Evolutionary conservation across 768 basidiomycete species (phyloP).

Genomic region (Amanita exitialis): DNA sequence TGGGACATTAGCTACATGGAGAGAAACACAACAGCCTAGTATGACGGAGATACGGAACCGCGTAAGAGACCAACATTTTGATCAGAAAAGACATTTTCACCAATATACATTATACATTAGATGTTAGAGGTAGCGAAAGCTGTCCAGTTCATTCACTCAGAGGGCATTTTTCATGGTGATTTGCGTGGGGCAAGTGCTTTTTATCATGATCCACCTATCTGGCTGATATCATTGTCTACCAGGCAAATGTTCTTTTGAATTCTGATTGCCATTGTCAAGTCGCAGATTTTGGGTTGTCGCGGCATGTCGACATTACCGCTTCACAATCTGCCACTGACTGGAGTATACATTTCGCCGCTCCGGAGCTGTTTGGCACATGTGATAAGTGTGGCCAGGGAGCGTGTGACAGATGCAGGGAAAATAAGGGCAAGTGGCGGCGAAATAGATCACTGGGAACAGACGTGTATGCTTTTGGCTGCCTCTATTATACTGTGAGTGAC

Average conservation of each 20-base stretch:
- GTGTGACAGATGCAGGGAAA: no score
- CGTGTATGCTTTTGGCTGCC: conserved; percentile 3
- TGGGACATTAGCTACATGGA: neutral
- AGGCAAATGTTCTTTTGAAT: neutral
- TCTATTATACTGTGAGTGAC: neutral
- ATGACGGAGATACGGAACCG: neutral
- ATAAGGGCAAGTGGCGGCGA: no score
- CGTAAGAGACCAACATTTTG: neutral
- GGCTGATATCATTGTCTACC: neutral
- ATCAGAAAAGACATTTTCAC: neutral
- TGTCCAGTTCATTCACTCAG: neutral
- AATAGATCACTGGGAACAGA: neutral
- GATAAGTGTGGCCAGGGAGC: neutral
- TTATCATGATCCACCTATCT: neutral
- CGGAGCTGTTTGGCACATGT: neutral
- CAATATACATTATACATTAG: neutral
- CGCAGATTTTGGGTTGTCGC: neutral
- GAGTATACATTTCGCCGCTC: neutral
- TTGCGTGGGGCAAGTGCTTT: neutral
- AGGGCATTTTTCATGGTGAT: conserved; percentile 1
- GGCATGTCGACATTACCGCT: neutral
- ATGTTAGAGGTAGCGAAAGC: neutral
- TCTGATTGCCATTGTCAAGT: neutral
- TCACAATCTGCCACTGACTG: neutral
- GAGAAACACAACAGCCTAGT: neutral